A percentile compares a stretch with the other conserved stretches of the same genome.
These are phyloP conservation scores for Benincasa hispida DNA, from an alignment of 306 rosid genomes.

Conservation along the genomic window DNA sequence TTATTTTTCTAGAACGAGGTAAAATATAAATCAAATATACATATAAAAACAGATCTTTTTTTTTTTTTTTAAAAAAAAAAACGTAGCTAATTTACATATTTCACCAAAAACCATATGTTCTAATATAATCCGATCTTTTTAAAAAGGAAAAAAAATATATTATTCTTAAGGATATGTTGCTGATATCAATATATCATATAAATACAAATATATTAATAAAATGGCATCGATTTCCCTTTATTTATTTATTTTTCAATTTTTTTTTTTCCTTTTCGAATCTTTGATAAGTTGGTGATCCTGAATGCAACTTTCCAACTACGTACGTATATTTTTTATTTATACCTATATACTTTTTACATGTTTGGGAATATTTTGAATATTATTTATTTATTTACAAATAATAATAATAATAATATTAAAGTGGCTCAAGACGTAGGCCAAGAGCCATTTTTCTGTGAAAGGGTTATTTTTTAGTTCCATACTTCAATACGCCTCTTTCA, in stretches of 20 bases:
- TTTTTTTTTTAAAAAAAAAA: neutral
- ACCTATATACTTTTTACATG: slow-evolving; percentile 7
- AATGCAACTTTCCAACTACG: slow-evolving; percentile 1
- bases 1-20: too few species aligned
- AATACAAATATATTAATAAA: neutral
- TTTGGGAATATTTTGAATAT: neutral
- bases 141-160: neutral
- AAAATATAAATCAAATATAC: neutral
- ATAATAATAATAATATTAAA: neutral
- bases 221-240: neutral
- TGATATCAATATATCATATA: neutral
- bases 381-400: neutral
- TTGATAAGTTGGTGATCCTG: neutral
- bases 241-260: neutral
- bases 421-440: slow-evolving; percentile 28
- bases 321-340: neutral
- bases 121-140: neutral
- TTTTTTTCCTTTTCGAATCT: neutral
- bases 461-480: slow-evolving; percentile 14
- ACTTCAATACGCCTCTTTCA: slow-evolving; percentile 6
- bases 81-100: neutral
- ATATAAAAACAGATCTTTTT: too few species aligned
- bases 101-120: neutral
- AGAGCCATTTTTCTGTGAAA: slow-evolving; percentile 20
- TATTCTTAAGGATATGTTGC: slow-evolving; percentile 1